Conservation (phyloP, 257 asterid species). For the Perilla frutescens region DNA sequence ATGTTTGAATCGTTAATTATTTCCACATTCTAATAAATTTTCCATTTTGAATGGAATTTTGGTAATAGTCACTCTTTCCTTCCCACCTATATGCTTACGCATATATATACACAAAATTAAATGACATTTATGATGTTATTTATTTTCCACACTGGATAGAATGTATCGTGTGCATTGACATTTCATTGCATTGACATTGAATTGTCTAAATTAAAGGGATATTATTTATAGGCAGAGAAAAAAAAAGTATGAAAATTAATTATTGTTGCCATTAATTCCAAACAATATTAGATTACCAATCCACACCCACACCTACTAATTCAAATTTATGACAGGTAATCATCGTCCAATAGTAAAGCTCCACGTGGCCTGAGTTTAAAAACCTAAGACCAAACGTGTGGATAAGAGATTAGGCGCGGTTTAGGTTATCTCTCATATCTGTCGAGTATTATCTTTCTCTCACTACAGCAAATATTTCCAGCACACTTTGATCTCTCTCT, state of each 20-base stretch:
- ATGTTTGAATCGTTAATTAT: neutral
- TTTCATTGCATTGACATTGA: too few species aligned
- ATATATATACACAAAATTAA: constrained; percentile 7
- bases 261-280: too few species aligned
- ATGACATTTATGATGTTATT: constrained; percentile 11
- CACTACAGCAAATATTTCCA: too few species aligned
- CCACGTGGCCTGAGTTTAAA: neutral
- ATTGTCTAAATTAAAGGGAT: too few species aligned
- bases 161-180: neutral
- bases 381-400: constrained; percentile 23
- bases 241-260: too few species aligned
- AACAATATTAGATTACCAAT: too few species aligned
- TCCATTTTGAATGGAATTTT: neutral
- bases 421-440: constrained; percentile 4
- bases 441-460: neutral
- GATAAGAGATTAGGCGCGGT: constrained; percentile 24
- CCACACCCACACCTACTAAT: neutral
- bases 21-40: neutral
- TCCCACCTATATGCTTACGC: constrained; percentile 15
- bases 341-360: neutral
- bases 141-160: neutral
- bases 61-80: constrained; percentile 1
- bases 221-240: too few species aligned
- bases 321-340: neutral
- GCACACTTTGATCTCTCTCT: too few species aligned